Percentiles rank a stretch among this genome's conserved stretches.
These are phyloP conservation scores for Saturnispora kantuleensis DNA, from an alignment of 805 yeast species.

Conservation along the genomic window DNA sequence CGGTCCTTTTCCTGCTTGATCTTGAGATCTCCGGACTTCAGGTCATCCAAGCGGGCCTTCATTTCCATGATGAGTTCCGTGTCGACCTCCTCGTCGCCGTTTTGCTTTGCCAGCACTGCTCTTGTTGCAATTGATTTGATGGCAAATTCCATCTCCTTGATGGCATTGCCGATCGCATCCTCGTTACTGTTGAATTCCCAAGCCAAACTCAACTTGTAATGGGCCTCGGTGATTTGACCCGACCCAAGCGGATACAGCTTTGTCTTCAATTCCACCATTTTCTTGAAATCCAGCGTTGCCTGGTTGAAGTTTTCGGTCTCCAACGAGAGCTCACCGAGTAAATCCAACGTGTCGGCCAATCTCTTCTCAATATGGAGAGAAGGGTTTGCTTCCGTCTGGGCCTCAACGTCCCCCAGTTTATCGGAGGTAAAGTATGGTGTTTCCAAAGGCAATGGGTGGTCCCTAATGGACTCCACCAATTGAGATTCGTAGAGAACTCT, in stretches of 20 bases:
- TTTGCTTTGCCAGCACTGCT: constrained; percentile 10
- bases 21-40: constrained; percentile 24
- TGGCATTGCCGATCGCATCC: constrained; percentile 45
- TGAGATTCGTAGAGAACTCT: constrained; percentile 50
- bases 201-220: constrained; percentile 73
- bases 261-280: constrained; percentile 45
- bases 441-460: neutral
- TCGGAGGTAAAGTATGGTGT: constrained; percentile 17
- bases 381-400: neutral
- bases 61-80: constrained; percentile 44
- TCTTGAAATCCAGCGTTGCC: constrained; percentile 59
- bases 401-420: constrained; percentile 13
- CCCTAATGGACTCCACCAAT: constrained; percentile 8
- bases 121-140: constrained; percentile 36
- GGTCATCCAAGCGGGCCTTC: constrained; percentile 44
- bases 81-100: constrained; percentile 23
- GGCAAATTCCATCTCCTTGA: constrained; percentile 30
- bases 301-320: constrained; percentile 84
- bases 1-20: constrained; percentile 6
- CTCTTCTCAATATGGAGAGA: constrained; percentile 31
- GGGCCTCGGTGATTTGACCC: constrained; percentile 62
- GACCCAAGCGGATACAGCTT: constrained; percentile 43
- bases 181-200: constrained; percentile 54
- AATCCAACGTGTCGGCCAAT: constrained; percentile 63
- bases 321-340: constrained; percentile 81